Evolutionary conservation across 495 filamentous ascomycete species (phyloP).

Genomic region (Annulohypoxylon moriforme): DNA sequence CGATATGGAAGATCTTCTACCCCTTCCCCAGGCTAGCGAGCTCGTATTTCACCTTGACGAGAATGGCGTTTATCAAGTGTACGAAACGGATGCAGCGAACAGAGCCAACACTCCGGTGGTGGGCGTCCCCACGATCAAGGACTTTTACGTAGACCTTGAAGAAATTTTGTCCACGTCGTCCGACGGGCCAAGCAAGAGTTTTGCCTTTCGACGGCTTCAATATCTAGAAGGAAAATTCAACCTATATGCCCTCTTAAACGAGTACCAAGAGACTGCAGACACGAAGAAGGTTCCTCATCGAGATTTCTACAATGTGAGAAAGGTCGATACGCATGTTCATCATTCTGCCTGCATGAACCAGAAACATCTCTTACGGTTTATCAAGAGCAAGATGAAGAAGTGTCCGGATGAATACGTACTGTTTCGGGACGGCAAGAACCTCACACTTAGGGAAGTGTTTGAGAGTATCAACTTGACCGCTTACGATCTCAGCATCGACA

Average conservation of each 20-base stretch:
- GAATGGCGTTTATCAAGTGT: conserved; percentile 91
- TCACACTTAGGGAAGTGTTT: conserved; percentile 93
- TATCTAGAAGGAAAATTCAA: conserved; percentile 98
- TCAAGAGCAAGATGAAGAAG: conserved; percentile 99
- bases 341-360: conserved; percentile 99
- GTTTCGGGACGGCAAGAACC: conserved; percentile 89
- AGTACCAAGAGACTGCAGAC: conserved; percentile 97
- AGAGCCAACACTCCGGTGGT: conserved; percentile 74
- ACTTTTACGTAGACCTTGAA: conserved; percentile 97
- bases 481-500: conserved; percentile 98
- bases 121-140: conserved; percentile 84
- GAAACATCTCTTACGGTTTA: conserved; percentile 96
- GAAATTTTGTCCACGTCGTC: conserved; percentile 83
- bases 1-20: conserved; percentile 77
- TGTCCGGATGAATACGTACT: conserved; percentile 93
- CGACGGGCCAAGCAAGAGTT: conserved; percentile 95
- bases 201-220: conserved; percentile 91
- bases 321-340: conserved; percentile 98
- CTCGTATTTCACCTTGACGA: conserved; percentile 82
- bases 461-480: conserved; percentile 96
- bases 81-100: conserved; percentile 71
- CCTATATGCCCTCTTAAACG: conserved; percentile 89
- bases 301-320: conserved; percentile 98
- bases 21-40: conserved; percentile 75
- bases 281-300: conserved; percentile 96